Evolutionary conservation across 768 basidiomycete genomes (phyloP).

Genomic region (Macrocybe gigantea): DNA sequence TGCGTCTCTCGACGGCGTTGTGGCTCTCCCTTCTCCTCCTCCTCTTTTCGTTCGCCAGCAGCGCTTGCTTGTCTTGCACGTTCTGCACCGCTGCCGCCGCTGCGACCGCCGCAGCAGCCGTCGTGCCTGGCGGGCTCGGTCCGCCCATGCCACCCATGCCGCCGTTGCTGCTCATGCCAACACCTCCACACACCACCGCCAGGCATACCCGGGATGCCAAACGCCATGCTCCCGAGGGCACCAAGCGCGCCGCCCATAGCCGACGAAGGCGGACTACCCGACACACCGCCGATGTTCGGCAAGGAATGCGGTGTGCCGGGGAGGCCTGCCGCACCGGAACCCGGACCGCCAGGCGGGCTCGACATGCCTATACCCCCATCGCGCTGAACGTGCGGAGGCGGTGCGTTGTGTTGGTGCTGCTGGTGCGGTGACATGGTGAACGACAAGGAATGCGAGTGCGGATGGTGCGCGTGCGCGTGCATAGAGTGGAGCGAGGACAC

Average conservation of each 20-base stretch:
- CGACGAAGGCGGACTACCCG: background rate
- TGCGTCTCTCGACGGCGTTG: constrained; percentile 84
- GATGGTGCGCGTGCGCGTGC: constrained; percentile 4
- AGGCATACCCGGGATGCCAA: no score
- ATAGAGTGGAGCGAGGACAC: constrained; percentile 13
- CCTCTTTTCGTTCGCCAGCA: constrained; percentile 77
- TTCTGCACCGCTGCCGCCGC: background rate
- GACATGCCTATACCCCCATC: background rate
- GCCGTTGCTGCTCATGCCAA: no score
- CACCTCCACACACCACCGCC: no score
- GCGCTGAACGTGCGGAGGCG: background rate
- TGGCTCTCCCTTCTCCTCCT: constrained; percentile 79
- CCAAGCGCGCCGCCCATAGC: background rate
- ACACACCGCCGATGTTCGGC: background rate
- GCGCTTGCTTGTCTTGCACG: constrained; percentile 35
- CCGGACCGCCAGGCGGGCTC: no score
- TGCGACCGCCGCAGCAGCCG: background rate
- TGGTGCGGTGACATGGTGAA: background rate
- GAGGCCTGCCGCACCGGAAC: background rate
- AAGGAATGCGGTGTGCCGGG: background rate
- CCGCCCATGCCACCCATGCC: no score
- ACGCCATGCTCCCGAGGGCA: background rate
- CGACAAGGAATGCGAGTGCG: background rate
- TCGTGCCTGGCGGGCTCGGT: background rate
- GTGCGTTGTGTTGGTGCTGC: background rate